phyloP scores from a whole-genome alignment of 495 filamentous ascomycete species.

The Daldinia concentrica region DNA sequence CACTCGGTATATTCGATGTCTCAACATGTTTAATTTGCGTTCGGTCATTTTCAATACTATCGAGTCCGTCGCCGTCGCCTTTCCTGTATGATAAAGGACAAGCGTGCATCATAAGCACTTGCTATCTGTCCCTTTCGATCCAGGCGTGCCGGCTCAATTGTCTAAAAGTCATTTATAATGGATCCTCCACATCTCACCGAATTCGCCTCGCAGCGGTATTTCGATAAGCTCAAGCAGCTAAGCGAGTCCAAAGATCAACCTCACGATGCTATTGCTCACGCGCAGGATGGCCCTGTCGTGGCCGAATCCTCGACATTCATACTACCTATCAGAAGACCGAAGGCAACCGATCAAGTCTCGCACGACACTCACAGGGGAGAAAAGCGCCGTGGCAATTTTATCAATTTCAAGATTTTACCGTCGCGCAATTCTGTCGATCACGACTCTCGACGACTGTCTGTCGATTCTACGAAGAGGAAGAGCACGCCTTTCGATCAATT shows the following conservation, averaged over 20 bases:
- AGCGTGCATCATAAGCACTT: constrained; percentile 40
- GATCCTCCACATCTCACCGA: constrained; percentile 65
- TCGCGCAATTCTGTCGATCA: constrained; percentile 45
- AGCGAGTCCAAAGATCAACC: constrained; percentile 45
- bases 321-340: constrained; percentile 52
- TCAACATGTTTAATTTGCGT: constrained; percentile 60
- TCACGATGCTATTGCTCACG: constrained; percentile 34
- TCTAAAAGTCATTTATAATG: constrained; percentile 49
- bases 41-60: constrained; percentile 46
- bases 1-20: constrained; percentile 44
- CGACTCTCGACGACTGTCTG: constrained; percentile 37
- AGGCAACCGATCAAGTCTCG: constrained; percentile 32
- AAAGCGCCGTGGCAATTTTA: constrained; percentile 45
- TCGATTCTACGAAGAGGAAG: constrained; percentile 38
- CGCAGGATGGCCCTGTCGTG: constrained; percentile 35
- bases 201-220: constrained; percentile 66
- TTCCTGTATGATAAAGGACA: constrained; percentile 51
- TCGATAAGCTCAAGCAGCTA: constrained; percentile 59
- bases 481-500: constrained; percentile 57
- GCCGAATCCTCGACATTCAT: constrained; percentile 51
- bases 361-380: constrained; percentile 49
- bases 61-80: constrained; percentile 42
- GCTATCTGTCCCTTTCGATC: constrained; percentile 38
- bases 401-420: constrained; percentile 44
- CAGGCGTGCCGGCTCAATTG: constrained; percentile 35